These are phyloP conservation scores for Gloeopeniophorella convolvens DNA, from an alignment of 768 basidiomycete species.

Conservation along the genomic window DNA sequence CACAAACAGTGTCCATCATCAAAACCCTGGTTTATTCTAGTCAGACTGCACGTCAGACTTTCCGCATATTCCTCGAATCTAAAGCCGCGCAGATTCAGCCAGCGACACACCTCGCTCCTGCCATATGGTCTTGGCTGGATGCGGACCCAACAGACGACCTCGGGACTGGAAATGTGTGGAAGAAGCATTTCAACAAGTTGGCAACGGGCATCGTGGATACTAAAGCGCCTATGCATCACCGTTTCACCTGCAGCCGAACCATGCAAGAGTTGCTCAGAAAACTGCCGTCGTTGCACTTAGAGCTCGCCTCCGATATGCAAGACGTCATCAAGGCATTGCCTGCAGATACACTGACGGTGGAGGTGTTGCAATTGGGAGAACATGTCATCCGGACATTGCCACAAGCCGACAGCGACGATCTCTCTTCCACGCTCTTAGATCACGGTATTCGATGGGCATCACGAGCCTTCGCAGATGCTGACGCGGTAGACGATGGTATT, in stretches of 20 bases:
- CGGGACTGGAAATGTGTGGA: background rate
- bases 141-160: background rate
- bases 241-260: constrained; percentile 6
- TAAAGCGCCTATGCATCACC: background rate
- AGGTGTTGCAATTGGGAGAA: constrained; percentile 2
- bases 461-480: constrained; percentile 10
- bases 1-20: constrained; percentile 39
- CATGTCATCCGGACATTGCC: background rate
- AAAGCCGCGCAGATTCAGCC: constrained; percentile 6
- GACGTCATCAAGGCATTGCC: constrained; percentile 4
- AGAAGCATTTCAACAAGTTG: constrained; percentile 21
- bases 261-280: constrained; percentile 4
- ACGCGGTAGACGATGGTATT: background rate
- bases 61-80: constrained; percentile 22
- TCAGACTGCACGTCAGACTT: constrained; percentile 7
- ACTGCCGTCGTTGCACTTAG: constrained; percentile 2
- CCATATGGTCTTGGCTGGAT: constrained; percentile 22
- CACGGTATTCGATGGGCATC: constrained; percentile 1
- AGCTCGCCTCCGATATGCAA: constrained; percentile 8
- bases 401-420: constrained; percentile 2
- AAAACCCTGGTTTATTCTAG: constrained; percentile 39
- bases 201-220: constrained; percentile 12
- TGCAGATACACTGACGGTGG: background rate
- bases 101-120: constrained; percentile 18
- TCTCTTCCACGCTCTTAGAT: constrained; percentile 2